These are phyloP conservation scores for Alnus rubra DNA, from an alignment of 306 rosid genomes.

Conservation along the genomic window DNA sequence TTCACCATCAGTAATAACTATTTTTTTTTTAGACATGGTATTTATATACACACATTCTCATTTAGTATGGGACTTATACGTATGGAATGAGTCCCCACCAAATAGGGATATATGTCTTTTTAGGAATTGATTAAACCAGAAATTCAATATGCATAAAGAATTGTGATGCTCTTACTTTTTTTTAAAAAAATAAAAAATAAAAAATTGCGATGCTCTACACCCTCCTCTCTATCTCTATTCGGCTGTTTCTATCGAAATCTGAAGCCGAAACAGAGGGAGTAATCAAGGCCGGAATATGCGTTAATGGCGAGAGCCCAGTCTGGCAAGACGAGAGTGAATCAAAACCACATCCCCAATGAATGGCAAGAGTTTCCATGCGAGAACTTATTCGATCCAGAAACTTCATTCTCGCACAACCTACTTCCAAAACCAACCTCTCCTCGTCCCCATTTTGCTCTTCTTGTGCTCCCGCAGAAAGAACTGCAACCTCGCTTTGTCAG, in stretches of 20 bases:
- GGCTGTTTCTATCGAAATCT: neutral
- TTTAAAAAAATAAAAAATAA: too few species aligned
- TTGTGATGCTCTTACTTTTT: too few species aligned
- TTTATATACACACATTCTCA: too few species aligned
- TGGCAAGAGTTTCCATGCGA: constrained; percentile 61
- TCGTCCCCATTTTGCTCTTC: constrained; percentile 25
- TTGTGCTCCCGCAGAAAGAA: neutral
- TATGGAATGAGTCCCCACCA: too few species aligned
- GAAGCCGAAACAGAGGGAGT: neutral
- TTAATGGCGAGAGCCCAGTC: constrained; percentile 47
- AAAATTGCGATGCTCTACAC: too few species aligned
- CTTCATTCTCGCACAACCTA: constrained; percentile 27
- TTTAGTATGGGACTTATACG: too few species aligned
- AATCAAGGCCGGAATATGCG: constrained; percentile 35
- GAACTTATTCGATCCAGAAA: constrained; percentile 37
- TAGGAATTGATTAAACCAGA: too few species aligned
- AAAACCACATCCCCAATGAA: constrained; percentile 38
- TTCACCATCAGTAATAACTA: too few species aligned
- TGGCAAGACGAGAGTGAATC: constrained; percentile 10
- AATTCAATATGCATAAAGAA: too few species aligned
- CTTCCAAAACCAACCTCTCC: constrained; percentile 26
- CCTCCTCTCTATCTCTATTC: too few species aligned
- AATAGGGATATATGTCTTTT: too few species aligned
- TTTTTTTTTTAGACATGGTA: too few species aligned
- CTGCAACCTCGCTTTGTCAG: neutral